Percentiles rank a stretch among this genome's conserved stretches.
Evolutionary conservation across 1,284 basidiomycete genomes (phyloP).

Genomic region (Meira nashicola): DNA sequence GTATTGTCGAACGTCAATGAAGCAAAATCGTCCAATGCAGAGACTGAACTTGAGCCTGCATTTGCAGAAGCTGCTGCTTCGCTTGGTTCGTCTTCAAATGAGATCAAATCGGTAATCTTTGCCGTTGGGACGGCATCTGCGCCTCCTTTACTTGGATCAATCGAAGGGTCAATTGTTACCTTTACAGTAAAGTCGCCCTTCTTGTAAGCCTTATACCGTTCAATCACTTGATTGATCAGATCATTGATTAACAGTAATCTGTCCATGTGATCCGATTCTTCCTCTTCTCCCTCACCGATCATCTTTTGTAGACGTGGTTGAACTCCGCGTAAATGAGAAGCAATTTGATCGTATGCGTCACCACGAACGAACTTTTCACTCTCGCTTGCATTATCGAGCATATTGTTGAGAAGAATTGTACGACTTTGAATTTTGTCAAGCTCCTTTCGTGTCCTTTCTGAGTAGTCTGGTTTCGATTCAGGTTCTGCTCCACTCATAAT

Average conservation of each 20-base stretch:
- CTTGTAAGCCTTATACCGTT: constrained; percentile 85
- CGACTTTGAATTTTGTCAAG: constrained; percentile 92
- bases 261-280: constrained; percentile 79
- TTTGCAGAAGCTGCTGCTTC: not conserved
- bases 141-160: constrained; percentile 41
- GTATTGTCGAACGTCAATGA: constrained; percentile 37
- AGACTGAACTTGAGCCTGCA: not conserved
- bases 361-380: constrained; percentile 62
- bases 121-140: constrained; percentile 45
- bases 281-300: constrained; percentile 81
- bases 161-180: constrained; percentile 58
- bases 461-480: constrained; percentile 86
- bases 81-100: constrained; percentile 43
- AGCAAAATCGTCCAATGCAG: constrained; percentile 43
- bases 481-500: constrained; percentile 89
- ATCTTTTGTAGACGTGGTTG: constrained; percentile 95
- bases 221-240: constrained; percentile 86
- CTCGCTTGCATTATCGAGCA: constrained; percentile 86
- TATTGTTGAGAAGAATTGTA: constrained; percentile 87
- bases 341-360: constrained; percentile 96
- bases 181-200: constrained; percentile 73
- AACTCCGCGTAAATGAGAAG: constrained; percentile 72
- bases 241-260: constrained; percentile 94
- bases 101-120: constrained; percentile 47
- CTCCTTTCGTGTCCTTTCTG: constrained; percentile 78